Percentiles rank a stretch among this genome's conserved stretches.
Conservation (phyloP, 1,284 basidiomycete genomes). For the Singerocomus rubriflavus region DNA sequence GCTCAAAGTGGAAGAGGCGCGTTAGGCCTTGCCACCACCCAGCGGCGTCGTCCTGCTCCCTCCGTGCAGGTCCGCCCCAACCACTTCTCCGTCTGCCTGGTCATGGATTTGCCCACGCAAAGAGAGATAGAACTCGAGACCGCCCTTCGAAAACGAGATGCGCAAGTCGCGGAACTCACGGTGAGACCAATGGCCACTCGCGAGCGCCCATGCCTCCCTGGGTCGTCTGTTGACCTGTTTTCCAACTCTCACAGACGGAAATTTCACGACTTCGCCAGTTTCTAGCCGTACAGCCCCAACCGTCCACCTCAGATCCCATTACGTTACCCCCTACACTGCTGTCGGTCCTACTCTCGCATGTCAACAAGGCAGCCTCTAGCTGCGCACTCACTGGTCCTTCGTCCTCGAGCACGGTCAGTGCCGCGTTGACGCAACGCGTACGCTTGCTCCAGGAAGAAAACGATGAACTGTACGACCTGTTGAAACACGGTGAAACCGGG, state of each 20-base stretch:
- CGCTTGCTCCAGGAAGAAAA: constrained; percentile 77
- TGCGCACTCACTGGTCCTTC: constrained; percentile 32
- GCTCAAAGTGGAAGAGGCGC: constrained; percentile 27
- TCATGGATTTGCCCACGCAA: constrained; percentile 66
- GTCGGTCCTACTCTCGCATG: constrained; percentile 62
- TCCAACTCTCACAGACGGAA: constrained; percentile 53
- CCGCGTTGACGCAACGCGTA: constrained; percentile 68
- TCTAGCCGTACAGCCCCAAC: constrained; percentile 50
- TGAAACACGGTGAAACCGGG: constrained; percentile 69
- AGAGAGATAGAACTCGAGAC: constrained; percentile 77
- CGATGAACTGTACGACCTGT: constrained; percentile 71
- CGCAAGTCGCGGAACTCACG: constrained; percentile 63
- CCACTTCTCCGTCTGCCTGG: constrained; percentile 15
- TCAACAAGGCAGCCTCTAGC: constrained; percentile 42
- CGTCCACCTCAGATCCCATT: constrained; percentile 56
- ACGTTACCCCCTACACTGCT: constrained; percentile 66
- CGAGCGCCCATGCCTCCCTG: constrained; percentile 17
- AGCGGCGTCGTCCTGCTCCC: constrained; percentile 17
- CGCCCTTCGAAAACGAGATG: constrained; percentile 66
- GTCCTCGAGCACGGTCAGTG: constrained; percentile 56
- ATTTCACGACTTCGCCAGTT: constrained; percentile 62
- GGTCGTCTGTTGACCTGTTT: constrained; percentile 19
- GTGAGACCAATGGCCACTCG: constrained; percentile 40
- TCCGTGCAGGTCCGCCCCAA: constrained; percentile 13
- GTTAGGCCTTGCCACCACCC: constrained; percentile 33